Evolutionary conservation across 805 yeast species (phyloP), one percentile per base, ranked within the genome.

Genomic region (Zygosaccharomyces rouxii): DNA sequence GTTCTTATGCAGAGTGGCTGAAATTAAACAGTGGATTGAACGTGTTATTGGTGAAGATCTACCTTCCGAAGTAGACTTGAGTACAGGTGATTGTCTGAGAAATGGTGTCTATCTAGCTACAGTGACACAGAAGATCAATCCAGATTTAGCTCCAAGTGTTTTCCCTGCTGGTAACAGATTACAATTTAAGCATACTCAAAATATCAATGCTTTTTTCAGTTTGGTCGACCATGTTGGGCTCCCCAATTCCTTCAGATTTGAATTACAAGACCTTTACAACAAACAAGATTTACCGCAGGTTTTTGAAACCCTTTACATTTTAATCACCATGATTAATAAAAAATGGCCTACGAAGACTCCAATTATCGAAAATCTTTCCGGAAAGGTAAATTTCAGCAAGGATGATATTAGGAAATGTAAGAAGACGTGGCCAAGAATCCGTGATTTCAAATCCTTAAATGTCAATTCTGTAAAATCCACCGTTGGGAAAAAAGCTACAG

Each of bases 221-320:
- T 78, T 92, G 48, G 71, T 89, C 26, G 83, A 79, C 48, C 78
- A 72, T 50, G 75, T 89, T 51, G 82, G 79, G 23, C 81, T 94
- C 55, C 99, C 98, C 0, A 90, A 87, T 48, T 75, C 89, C 47
- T 94, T 90, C 65, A 77, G 86, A 42, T 94, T 94, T 63, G 99
- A 92, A 64, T 77, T 90, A 50, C 89, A 96, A 3, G 99, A 94
- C 67, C 73, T 94, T 31, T 94, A 89, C 68, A 97, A 94, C 62
- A 84, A 84, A 61, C 90, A 89, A 60, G 86, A 92, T 62, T 78
- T 90, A 18, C 98, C 98, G 13, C 90, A 88, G 62, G 98, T 94
- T 22, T 85, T 94, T 63, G 89, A 89, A 67, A 90, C 97, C 57
- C 68, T 94, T 31, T 97, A 92, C 70, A 97, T 97, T 2, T 69